Evolutionary conservation across 2,329 filamentous ascomycete genomes (phyloP).

Genomic region (Xylariaceae sp.): DNA sequence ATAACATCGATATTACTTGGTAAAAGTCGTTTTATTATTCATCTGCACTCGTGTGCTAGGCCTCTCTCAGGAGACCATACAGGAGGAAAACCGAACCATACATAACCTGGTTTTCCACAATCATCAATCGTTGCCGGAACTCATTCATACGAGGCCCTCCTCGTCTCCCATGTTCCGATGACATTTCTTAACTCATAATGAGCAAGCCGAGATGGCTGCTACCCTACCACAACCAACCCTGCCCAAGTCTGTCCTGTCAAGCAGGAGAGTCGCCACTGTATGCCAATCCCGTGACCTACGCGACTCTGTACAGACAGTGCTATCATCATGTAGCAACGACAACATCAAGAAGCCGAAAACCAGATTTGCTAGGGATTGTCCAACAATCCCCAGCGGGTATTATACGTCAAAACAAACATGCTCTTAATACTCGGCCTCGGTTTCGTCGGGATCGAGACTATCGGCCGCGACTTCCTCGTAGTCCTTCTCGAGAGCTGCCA

Average conservation of each 20-base stretch:
- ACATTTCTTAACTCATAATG: background rate
- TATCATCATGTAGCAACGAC: constrained; percentile 14
- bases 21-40: background rate
- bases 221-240: constrained; percentile 6
- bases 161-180: constrained; percentile 1
- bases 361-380: constrained; percentile 12
- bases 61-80: background rate
- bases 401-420: constrained; percentile 26
- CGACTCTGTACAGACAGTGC: constrained; percentile 15
- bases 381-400: constrained; percentile 25
- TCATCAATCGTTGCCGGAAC: background rate
- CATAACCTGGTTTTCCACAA: background rate
- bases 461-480: constrained; percentile 81
- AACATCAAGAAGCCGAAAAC: constrained; percentile 15
- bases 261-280: constrained; percentile 3
- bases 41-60: background rate
- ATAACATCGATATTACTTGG: background rate
- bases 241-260: constrained; percentile 15
- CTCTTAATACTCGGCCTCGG: constrained; percentile 72
- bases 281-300: constrained; percentile 9
- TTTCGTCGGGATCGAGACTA: constrained; percentile 59
- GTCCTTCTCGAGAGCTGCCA: constrained; percentile 79
- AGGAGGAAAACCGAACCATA: background rate
- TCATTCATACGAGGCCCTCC: constrained; percentile 1
- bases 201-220: constrained; percentile 1